Percentiles rank a stretch among this genome's conserved stretches.
phyloP scores from a whole-genome alignment of 179 eudicot species.

The Dionaea muscipula region DNA sequence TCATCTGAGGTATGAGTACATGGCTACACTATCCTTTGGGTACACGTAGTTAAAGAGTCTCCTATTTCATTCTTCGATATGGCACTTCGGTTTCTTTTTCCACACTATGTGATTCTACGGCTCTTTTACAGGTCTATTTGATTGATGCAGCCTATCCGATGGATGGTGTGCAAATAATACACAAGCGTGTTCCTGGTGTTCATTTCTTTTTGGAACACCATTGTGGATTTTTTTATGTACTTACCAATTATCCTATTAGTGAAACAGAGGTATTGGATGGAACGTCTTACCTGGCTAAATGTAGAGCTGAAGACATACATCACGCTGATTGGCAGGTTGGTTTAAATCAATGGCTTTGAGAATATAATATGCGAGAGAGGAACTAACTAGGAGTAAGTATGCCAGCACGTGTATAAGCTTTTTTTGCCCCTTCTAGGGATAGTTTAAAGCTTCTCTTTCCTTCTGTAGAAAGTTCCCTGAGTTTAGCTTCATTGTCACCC shows the following conservation, averaged over 20 bases:
- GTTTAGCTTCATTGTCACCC: neutral
- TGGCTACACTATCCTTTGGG: slow-evolving; percentile 6
- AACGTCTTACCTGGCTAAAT: slow-evolving; percentile 47
- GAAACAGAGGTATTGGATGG: slow-evolving; percentile 30
- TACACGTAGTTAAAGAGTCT: slow-evolving; percentile 9
- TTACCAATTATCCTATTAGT: slow-evolving; percentile 50
- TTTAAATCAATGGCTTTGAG: neutral
- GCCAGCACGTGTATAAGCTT: no score
- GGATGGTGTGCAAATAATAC: slow-evolving; percentile 42
- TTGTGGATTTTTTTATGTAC: slow-evolving; percentile 57
- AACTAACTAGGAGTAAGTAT: no score
- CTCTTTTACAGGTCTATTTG: slow-evolving; percentile 55
- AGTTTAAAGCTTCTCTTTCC: no score
- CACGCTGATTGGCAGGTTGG: slow-evolving; percentile 58
- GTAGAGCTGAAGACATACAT: slow-evolving; percentile 43
- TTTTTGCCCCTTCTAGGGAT: no score
- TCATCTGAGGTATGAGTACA: slow-evolving; percentile 72
- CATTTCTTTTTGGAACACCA: slow-evolving; percentile 88
- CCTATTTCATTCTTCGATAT: slow-evolving; percentile 9
- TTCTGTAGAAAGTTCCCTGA: neutral
- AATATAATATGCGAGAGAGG: no score
- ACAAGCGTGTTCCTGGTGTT: slow-evolving; percentile 62
- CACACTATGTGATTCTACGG: slow-evolving; percentile 2
- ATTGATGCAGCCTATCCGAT: slow-evolving; percentile 50
- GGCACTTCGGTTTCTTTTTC: slow-evolving; percentile 3